Evolutionary conservation across 2,329 filamentous ascomycete species (phyloP).

Genomic region (Exophiala lecanii-corni): DNA sequence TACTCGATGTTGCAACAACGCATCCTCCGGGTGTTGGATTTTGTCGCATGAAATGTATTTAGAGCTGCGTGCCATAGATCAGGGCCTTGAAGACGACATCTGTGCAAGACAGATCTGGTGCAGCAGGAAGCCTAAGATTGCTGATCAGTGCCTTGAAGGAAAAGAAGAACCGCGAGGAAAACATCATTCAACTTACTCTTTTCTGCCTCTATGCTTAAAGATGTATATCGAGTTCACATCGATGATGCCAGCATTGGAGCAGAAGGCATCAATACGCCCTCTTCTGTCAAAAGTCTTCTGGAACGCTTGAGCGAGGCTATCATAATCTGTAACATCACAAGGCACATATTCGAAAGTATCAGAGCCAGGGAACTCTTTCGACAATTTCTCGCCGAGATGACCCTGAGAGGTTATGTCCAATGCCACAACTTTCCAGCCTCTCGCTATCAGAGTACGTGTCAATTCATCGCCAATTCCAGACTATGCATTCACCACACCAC

Average conservation of each 20-base stretch:
- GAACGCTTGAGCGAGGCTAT: slow-evolving; percentile 43
- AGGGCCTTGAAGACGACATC: slow-evolving; percentile 51
- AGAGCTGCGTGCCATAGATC: slow-evolving; percentile 46
- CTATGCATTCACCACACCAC: no score
- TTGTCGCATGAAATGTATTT: slow-evolving; percentile 52
- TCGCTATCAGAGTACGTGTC: slow-evolving; percentile 33
- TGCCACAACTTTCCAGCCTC: slow-evolving; percentile 33
- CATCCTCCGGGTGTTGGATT: slow-evolving; percentile 42
- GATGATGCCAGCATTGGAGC: slow-evolving; percentile 48
- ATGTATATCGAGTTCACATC: slow-evolving; percentile 46
- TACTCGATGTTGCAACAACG: slow-evolving; percentile 44
- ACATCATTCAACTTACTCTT: slow-evolving; percentile 2
- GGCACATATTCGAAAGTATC: slow-evolving; percentile 40
- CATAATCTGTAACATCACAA: slow-evolving; percentile 45
- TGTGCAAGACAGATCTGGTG: slow-evolving; percentile 43
- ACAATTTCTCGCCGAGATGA: slow-evolving; percentile 22
- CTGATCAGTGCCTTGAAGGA: neutral
- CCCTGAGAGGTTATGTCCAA: slow-evolving; percentile 34
- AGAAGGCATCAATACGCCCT: slow-evolving; percentile 46
- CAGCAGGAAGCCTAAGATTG: slow-evolving; percentile 35
- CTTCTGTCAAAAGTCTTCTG: slow-evolving; percentile 40
- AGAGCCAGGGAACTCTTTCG: slow-evolving; percentile 34
- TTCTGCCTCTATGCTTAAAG: slow-evolving; percentile 31
- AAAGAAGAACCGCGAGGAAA: neutral
- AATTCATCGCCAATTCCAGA: slow-evolving; percentile 47